Percentiles rank a stretch among this genome's conserved stretches.
These are phyloP conservation scores for Spathaspora arborariae DNA, from an alignment of 805 yeast species.

Conservation along the genomic window DNA sequence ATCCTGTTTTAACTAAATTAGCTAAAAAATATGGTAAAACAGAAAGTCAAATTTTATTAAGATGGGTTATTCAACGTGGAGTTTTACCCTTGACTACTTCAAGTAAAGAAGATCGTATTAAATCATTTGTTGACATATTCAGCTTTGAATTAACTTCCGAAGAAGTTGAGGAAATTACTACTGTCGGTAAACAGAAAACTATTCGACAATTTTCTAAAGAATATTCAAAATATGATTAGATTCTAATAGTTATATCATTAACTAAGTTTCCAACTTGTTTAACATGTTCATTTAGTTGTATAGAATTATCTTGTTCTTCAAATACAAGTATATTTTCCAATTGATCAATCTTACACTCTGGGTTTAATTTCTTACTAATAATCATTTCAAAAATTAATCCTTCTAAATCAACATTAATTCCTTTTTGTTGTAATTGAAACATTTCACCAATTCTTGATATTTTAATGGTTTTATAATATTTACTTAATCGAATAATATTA, in stretches of 20 bases:
- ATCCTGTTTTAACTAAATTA: constrained; percentile 26
- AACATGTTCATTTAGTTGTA: constrained; percentile 20
- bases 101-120: constrained; percentile 37
- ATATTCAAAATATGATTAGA: constrained; percentile 14
- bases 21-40: constrained; percentile 35
- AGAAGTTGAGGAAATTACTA: constrained; percentile 35
- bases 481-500: constrained; percentile 27
- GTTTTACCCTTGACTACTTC: constrained; percentile 47
- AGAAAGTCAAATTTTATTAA: constrained; percentile 39
- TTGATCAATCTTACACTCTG: constrained; percentile 32
- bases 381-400: constrained; percentile 32
- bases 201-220: constrained; percentile 23
- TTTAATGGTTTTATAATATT: constrained; percentile 25
- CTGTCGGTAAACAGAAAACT: constrained; percentile 17
- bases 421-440: constrained; percentile 11
- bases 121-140: constrained; percentile 28
- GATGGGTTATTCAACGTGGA: constrained; percentile 41
- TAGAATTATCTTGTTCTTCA: constrained; percentile 9
- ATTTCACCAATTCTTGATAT: constrained; percentile 17
- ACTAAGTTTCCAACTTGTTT: constrained; percentile 24
- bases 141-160: constrained; percentile 43
- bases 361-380: constrained; percentile 26
- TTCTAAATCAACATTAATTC: constrained; percentile 18
- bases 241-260: constrained; percentile 14
- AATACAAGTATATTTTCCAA: constrained; percentile 21